Base-by-base conservation (phyloP, 2,329 filamentous ascomycete genomes). In the Paecilomyces dactylethromorphus region DNA sequence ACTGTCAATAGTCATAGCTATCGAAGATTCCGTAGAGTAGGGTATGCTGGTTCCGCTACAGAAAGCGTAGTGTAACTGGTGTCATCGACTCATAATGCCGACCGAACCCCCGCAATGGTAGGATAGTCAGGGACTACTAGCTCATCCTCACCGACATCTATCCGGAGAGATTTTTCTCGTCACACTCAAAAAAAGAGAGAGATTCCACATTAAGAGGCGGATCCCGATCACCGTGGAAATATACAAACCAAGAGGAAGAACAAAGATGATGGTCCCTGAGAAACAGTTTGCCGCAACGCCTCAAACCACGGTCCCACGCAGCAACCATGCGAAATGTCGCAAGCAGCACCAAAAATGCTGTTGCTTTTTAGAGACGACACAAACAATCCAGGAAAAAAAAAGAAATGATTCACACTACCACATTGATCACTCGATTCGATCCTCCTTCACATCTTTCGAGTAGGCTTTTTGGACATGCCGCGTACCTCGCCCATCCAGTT, bases 401-500 rank as follows among this genome's bases (percentile, higher is more conserved):
- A 53, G 54, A 56, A 63, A 54, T 63, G 65, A 35, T 8, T 18
- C 18, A 45, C 3, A n/a, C n/a, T 18, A 5, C 8, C 31, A 22
- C 22, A 39, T 8, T 8, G 22, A 53, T 71, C 59, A 75, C 32
- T 66, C 64, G 53, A 62, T 54, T 56, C 70, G 72, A 57, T 77
- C 74, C 63, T 77, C 75, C 64, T 73, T 76, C 49, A 73, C 63
- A 62, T 76, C 74, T 58, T 74, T 76, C 45, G 72, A 69, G 59
- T 78, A 77, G 11, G 73, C 77, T 63, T 75, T 73, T 62, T 78
- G 73, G 56, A 79, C 69, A 65, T 78, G 75, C 50, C 73, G 72
- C 45, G 69, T 67, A 22, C 74, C 75, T 60, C 74, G 82, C 1
- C 90, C 88, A 70, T 96, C 91, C 55, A 86, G 81, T 72, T 96